These are phyloP conservation scores for Xylaria multiplex DNA, from an alignment of 2,329 filamentous ascomycete species.

Conservation along the genomic window DNA sequence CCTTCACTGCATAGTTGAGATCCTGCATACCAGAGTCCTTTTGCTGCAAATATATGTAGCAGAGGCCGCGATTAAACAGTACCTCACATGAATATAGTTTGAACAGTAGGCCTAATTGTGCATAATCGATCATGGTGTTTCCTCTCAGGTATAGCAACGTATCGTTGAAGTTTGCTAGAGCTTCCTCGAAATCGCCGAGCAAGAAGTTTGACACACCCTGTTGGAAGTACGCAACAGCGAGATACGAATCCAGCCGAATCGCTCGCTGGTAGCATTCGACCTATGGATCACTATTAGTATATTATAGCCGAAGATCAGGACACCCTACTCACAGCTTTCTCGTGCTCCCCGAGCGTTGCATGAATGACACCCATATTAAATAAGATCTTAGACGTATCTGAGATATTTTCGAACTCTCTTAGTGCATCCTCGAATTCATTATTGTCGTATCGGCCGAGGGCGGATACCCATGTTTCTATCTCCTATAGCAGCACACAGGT, in stretches of 20 bases:
- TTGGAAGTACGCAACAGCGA: slow-evolving; percentile 98
- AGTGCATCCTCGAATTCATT: slow-evolving; percentile 95
- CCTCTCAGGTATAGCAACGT: slow-evolving; percentile 93
- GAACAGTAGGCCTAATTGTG: slow-evolving; percentile 93
- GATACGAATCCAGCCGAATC: slow-evolving; percentile 89
- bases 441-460: slow-evolving; percentile 91
- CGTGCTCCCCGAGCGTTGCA: slow-evolving; percentile 94
- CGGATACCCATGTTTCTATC: slow-evolving; percentile 98
- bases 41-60: slow-evolving; percentile 96
- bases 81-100: slow-evolving; percentile 98
- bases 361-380: slow-evolving; percentile 99
- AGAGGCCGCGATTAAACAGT: slow-evolving; percentile 94
- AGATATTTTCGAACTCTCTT: slow-evolving; percentile 83
- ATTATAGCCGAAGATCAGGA: neutral
- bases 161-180: slow-evolving; percentile 98
- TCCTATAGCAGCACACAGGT: slow-evolving; percentile 66
- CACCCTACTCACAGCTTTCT: slow-evolving; percentile 79
- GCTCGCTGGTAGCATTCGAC: slow-evolving; percentile 95
- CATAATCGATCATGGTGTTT: slow-evolving; percentile 98
- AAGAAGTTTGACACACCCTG: slow-evolving; percentile 98
- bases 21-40: slow-evolving; percentile 91
- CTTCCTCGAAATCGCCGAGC: slow-evolving; percentile 96
- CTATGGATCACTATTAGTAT: slow-evolving; percentile 57
- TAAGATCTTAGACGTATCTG: slow-evolving; percentile 96
- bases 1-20: slow-evolving; percentile 87